Evolutionary conservation across 1,139 yeast species (phyloP).

Genomic region (Suhomyces yuchorum): DNA sequence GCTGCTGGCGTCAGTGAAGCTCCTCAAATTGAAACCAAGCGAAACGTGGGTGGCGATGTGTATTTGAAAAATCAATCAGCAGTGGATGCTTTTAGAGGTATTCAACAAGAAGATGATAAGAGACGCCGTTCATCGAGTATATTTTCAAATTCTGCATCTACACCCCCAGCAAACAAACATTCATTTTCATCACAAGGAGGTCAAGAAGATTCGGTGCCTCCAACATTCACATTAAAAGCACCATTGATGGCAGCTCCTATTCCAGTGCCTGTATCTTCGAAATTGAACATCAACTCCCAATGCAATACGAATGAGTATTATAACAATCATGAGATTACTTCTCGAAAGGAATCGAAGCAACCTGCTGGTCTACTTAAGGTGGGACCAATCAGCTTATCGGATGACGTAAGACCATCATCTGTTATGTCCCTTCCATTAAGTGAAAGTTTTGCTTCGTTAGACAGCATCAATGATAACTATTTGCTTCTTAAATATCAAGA

Average conservation of each 20-base stretch:
- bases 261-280: constrained; percentile 18
- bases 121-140: constrained; percentile 44
- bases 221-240: not conserved
- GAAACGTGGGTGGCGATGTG: constrained; percentile 59
- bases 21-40: constrained; percentile 49
- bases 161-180: constrained; percentile 17
- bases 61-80: constrained; percentile 51
- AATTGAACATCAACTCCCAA: constrained; percentile 2
- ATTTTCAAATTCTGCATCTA: constrained; percentile 21
- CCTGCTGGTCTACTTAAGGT: constrained; percentile 22
- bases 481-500: constrained; percentile 40
- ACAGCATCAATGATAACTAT: constrained; percentile 67
- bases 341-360: not conserved
- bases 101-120: constrained; percentile 49
- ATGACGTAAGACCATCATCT: constrained; percentile 34
- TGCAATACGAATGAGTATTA: not conserved
- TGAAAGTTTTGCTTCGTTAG: constrained; percentile 77
- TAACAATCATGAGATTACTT: not conserved
- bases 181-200: constrained; percentile 23
- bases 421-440: constrained; percentile 60
- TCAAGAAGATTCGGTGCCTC: constrained; percentile 3
- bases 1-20: constrained; percentile 45
- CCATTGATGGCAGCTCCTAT: constrained; percentile 23
- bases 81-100: constrained; percentile 52
- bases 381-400: constrained; percentile 38